A percentile compares a stretch with the other conserved stretches of the same genome.
These are phyloP conservation scores for Penicillium psychrosexuale DNA, from an alignment of 2,329 filamentous ascomycete species.

Conservation along the genomic window DNA sequence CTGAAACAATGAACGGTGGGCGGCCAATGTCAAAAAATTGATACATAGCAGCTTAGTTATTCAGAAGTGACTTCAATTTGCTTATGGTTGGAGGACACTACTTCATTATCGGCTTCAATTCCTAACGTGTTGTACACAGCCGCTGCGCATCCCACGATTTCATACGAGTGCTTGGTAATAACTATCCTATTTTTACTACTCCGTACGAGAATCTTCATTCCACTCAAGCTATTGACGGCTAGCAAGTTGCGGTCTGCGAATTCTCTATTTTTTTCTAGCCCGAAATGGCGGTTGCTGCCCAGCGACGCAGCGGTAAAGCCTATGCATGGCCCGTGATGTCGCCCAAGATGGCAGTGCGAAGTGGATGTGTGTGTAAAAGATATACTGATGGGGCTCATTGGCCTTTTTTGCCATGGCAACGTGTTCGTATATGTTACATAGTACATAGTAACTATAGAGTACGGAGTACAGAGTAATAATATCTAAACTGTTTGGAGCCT, in stretches of 20 bases:
- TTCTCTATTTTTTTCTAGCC: slow-evolving; percentile 18
- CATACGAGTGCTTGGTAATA: background rate
- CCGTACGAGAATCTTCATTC: background rate
- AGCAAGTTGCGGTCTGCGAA: slow-evolving; percentile 29
- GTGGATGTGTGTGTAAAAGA: slow-evolving; percentile 17
- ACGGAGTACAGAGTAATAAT: background rate
- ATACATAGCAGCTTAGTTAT: background rate
- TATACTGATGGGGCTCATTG: slow-evolving; percentile 6
- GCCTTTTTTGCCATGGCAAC: slow-evolving; percentile 24
- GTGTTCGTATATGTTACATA: slow-evolving; percentile 5
- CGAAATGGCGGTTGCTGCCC: slow-evolving; percentile 32
- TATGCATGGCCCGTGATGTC: slow-evolving; percentile 25
- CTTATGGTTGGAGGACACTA: background rate
- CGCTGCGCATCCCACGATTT: background rate
- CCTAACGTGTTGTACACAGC: slow-evolving; percentile 3
- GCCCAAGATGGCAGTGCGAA: slow-evolving; percentile 24
- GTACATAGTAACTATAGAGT: too few relatives aligned
- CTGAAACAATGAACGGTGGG: background rate
- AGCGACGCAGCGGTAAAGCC: slow-evolving; percentile 36
- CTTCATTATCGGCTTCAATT: slow-evolving; percentile 7
- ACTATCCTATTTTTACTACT: slow-evolving; percentile 9
- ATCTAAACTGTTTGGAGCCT: slow-evolving; percentile 7
- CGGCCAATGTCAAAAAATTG: background rate
- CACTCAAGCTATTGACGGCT: background rate
- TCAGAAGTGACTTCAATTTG: background rate